Conservation (phyloP, 2,329 filamentous ascomycete species). For the Claviceps quebecensis region DNA sequence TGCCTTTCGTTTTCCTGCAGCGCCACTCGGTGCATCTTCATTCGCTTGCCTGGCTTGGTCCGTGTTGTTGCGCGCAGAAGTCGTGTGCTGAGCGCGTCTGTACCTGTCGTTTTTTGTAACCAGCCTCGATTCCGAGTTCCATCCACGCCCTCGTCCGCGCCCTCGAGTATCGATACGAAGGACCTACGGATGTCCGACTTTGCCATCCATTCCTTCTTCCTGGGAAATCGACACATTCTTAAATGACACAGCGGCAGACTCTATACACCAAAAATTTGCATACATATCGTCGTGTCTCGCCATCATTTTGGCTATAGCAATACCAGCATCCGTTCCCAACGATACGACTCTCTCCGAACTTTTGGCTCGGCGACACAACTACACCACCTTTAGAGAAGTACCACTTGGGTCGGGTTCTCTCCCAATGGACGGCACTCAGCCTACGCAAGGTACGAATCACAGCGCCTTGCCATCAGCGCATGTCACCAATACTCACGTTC, state of each 20-base stretch:
- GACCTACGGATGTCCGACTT: background rate
- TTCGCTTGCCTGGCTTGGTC: too few species aligned
- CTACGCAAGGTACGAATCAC: constrained; percentile 25
- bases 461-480: background rate
- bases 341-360: background rate
- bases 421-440: constrained; percentile 31
- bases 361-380: background rate
- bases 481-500: background rate
- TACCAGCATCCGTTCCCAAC: background rate
- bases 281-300: background rate
- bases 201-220: background rate
- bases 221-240: background rate
- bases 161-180: background rate
- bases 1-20: too few species aligned
- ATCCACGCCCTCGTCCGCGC: background rate
- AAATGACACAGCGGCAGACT: background rate
- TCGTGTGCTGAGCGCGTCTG: too few species aligned
- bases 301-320: background rate
- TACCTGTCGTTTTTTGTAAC: too few species aligned
- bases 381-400: background rate
- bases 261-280: background rate
- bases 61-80: too few species aligned
- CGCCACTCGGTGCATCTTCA: too few species aligned
- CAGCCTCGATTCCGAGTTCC: background rate
- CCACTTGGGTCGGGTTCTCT: constrained; percentile 13